Evolutionary conservation across 1,284 basidiomycete genomes (phyloP).

Genomic region (Puccinia coronata): DNA sequence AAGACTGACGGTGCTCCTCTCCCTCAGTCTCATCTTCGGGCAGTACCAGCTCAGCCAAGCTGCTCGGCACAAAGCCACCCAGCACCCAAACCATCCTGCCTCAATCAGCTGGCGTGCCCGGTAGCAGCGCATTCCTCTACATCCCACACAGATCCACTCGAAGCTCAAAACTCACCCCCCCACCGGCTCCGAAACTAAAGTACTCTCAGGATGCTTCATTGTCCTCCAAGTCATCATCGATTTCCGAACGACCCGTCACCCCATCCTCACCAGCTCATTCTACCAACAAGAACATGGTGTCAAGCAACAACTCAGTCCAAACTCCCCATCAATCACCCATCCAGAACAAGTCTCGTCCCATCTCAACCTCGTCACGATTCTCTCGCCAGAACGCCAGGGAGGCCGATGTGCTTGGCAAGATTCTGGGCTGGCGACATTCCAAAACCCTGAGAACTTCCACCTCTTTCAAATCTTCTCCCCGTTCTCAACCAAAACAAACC

Average conservation of each 20-base stretch:
- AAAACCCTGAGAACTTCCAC: not conserved
- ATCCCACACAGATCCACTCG: constrained; percentile 2
- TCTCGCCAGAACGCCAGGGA: constrained; percentile 33
- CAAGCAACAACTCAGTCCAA: constrained; percentile 1
- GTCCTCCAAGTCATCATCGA: not conserved
- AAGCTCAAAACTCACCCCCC: not conserved
- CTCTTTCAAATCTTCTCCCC: constrained; percentile 6
- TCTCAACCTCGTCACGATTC: not conserved
- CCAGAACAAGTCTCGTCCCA: not conserved
- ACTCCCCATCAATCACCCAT: not conserved
- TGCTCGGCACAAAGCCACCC: not conserved
- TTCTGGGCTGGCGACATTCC: constrained; percentile 54
- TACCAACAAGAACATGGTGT: not conserved
- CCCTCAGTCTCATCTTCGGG: not conserved
- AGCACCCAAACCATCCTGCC: not conserved
- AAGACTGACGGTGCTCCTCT: too few species aligned
- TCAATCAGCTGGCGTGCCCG: not conserved
- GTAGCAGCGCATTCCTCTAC: not conserved
- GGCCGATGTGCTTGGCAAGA: constrained; percentile 54
- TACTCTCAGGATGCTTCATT: constrained; percentile 1
- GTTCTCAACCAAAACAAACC: not conserved
- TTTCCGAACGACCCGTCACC: not conserved
- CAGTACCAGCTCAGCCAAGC: constrained; percentile 3
- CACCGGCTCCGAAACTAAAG: not conserved
- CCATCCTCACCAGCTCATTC: not conserved